Base-by-base conservation (phyloP, 768 basidiomycete genomes). In the Leucogyrophana mollusca region DNA sequence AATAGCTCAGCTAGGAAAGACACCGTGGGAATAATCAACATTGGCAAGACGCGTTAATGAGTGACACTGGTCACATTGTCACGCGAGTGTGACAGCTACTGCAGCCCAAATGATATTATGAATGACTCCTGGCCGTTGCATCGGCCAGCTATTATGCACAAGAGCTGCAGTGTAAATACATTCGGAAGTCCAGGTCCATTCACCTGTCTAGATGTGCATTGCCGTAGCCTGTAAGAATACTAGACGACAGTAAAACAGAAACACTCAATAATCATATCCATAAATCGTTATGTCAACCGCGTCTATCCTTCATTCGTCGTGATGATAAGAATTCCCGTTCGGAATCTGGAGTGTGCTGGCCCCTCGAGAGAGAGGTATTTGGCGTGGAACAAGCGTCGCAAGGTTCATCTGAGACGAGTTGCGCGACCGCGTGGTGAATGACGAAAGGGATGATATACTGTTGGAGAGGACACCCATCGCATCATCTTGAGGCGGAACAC, bases 341-440 rank as follows among this genome's bases (percentile, higher is more conserved):
- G 44, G 36, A 30, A 43, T 34, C 27, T 55, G 47, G 37, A 52
- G 38, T 13, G 53, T 50, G 24, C 69, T 72, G 36, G 45, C 60
- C 14, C 65, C 59, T 50, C 76, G 70, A 54, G 66, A 68, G 13
- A 69, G 49, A 7, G 70, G 59, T 40, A 49, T 53, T 43, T 68
- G 71, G 42, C 83, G 73, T 34, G 83, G 72, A 24, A 73, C 65
- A 48, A 80, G 59, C n/a, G 68, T 71, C 30, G 79, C 71, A 33
- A 87, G 58, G 58, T 77, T 87, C 60, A 82, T 74, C 62, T 82
- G 78, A 4, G 85, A 87, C 7, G 74, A 72, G 52, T 86, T 88
- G 53, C 82, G 71, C 53, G 86, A 88, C 13, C 86, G 78, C 40
- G 79, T 69, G 2, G 43, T 49, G 40, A 60, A 49, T 21, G 78